Percentiles rank a stretch among this genome's conserved stretches.
Conservation (phyloP, 1,284 basidiomycete species). For the Cryptococcus sp. region DNA sequence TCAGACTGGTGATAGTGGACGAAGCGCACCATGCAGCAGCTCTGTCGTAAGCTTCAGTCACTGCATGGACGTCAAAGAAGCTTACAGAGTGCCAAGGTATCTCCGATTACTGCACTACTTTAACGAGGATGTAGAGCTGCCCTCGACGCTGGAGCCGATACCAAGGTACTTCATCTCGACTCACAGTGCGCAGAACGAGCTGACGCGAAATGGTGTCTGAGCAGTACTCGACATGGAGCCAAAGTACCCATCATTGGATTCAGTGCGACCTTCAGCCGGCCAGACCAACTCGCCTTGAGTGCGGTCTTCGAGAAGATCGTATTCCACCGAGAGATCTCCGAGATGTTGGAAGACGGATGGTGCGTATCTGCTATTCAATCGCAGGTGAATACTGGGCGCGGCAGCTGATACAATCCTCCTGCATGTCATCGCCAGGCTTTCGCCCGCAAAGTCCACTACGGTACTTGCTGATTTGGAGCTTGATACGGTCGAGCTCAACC, state of each 20-base stretch:
- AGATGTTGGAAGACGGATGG: constrained; percentile 94
- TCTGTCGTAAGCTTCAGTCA: constrained; percentile 64
- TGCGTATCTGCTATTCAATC: constrained; percentile 44
- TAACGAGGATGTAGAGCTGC: constrained; percentile 39
- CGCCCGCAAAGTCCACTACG: constrained; percentile 77
- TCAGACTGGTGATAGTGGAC: constrained; percentile 86
- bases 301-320: constrained; percentile 90
- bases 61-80: background rate
- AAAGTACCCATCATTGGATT: constrained; percentile 87
- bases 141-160: constrained; percentile 25
- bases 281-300: constrained; percentile 86
- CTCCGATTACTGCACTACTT: constrained; percentile 47
- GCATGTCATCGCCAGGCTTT: constrained; percentile 63
- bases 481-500: constrained; percentile 65
- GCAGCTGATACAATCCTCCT: background rate
- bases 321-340: constrained; percentile 87
- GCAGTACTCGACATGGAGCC: constrained; percentile 14
- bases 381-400: background rate
- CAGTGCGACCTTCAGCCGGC: constrained; percentile 89
- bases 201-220: too few species aligned
- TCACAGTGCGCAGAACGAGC: too few species aligned
- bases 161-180: constrained; percentile 13
- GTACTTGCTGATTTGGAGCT: constrained; percentile 75
- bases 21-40: constrained; percentile 96
- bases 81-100: constrained; percentile 25